Evolutionary conservation across 2,329 filamentous ascomycete species (phyloP).

Genomic region (Talaromyces islandicus): DNA sequence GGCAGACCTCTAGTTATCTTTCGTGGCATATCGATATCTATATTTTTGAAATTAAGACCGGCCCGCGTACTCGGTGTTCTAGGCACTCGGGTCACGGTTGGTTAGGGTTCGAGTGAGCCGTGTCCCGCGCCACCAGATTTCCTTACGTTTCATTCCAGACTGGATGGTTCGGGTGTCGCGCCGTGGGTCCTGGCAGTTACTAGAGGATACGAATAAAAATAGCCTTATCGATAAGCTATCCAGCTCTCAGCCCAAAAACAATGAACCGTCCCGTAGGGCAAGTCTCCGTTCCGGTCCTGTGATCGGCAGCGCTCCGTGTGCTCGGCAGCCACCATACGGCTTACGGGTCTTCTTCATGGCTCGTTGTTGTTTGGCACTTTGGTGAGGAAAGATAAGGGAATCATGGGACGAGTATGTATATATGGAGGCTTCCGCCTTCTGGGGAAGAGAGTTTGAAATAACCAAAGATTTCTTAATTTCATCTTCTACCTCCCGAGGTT

Average conservation of each 20-base stretch:
- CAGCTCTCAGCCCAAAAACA: not conserved
- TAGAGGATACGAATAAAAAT: not conserved
- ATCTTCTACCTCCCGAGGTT: not conserved
- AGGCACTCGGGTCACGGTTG: not conserved
- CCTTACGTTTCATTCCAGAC: not conserved
- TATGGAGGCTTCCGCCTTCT: not conserved
- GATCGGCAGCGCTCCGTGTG: slow-evolving; percentile 10
- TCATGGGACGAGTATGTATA: not conserved
- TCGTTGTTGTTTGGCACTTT: not conserved
- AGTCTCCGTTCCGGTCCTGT: slow-evolving; percentile 14
- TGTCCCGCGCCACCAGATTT: not conserved
- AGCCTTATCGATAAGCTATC: not conserved
- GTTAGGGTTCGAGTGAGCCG: not conserved
- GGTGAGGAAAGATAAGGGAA: not conserved
- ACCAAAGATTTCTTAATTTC: not conserved
- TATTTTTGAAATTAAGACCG: not conserved
- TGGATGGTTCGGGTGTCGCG: not conserved
- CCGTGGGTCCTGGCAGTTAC: not conserved
- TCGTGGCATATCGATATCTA: not conserved
- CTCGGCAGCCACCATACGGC: not conserved
- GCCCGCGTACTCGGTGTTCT: not conserved
- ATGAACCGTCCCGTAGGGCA: not conserved
- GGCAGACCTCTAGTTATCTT: not conserved
- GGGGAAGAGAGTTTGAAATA: not conserved
- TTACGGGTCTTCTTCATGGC: not conserved